phyloP scores from a whole-genome alignment of 495 filamentous ascomycete genomes.

The Tuber calosporum region DNA sequence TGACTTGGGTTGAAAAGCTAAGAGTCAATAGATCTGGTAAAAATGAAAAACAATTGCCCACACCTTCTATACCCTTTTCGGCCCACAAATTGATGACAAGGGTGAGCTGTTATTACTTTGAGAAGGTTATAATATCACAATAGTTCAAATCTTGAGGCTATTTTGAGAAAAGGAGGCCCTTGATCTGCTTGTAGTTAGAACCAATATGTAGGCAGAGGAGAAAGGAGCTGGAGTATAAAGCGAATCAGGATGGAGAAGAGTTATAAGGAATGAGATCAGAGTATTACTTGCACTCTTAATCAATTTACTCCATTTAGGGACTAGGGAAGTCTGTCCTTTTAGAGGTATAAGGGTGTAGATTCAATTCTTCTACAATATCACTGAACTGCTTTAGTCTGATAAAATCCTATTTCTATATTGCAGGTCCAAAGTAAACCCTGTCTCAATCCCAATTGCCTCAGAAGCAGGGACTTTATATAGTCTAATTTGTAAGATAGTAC shows the following conservation, averaged over 20 bases:
- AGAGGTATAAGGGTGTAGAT: background rate
- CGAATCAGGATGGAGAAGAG: background rate
- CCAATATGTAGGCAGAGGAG: background rate
- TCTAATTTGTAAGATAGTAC: background rate
- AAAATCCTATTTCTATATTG: conserved; percentile 15
- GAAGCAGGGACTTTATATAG: too few species aligned
- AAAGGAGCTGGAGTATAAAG: background rate
- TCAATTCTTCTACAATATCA: background rate
- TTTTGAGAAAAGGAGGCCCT: background rate
- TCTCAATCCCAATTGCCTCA: background rate
- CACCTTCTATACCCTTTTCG: background rate
- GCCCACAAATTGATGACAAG: background rate
- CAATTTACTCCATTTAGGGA: background rate
- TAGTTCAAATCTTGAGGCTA: background rate
- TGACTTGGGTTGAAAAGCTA: background rate
- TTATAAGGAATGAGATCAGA: background rate
- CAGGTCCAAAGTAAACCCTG: background rate
- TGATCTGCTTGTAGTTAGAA: background rate
- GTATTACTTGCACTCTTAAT: background rate
- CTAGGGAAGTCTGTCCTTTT: background rate
- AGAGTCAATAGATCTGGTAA: background rate
- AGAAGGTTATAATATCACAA: background rate
- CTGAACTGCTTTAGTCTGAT: conserved; percentile 17
- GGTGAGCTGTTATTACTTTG: background rate
- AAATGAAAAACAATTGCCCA: background rate